Evolutionary conservation across 805 yeast genomes (phyloP), one percentile per base, ranked within the genome.

Genomic region (Metschnikowia koreensis): DNA sequence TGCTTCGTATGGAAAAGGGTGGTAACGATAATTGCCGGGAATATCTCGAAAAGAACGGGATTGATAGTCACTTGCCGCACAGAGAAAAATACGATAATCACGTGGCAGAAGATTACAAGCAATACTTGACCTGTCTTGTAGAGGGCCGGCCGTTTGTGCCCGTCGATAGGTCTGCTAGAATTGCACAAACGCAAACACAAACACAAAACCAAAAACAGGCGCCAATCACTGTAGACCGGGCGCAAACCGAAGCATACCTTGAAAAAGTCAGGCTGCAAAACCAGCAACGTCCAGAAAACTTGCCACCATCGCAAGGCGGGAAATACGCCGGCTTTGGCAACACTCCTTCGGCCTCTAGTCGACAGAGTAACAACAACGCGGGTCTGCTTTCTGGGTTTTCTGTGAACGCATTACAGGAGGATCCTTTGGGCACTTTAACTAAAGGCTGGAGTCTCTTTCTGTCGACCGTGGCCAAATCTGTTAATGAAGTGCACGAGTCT

Each of bases 371-470:
- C 11, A 81, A 82, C 1, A 71, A 84, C 8, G 68, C 81, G 37
- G 65, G 86, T 9, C 22, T 22, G 22, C 22, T 22, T 22, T 22
- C 22, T 22, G 77, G 79, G 1, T 77, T 89, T 61, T 82, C 87
- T 7, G 61, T 87, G 9, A 89, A 87, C 56, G 83, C 83, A 49
- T 73, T 88, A 46, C 96, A 87, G 67, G 70, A 67, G 38, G 98
- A 94, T 66, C 98, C 99, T 6, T 60, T 92, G 47, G 96, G 96
- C n/a, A 87, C 97, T 0, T 77, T 94, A 48, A 69, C 89, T 38
- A 89, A 85, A 69, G 98, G 99, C 22, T 94, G 98, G 97, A 92
- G 96, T 27, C 72, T 94, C 56, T 90, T 94, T 63, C 85, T 97
- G 10, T 76, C 84, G n/a, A 83, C 96, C 0, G 90, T 94, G 28